Evolutionary conservation across 768 basidiomycete genomes (phyloP).

Genomic region (Boletellus ananas): DNA sequence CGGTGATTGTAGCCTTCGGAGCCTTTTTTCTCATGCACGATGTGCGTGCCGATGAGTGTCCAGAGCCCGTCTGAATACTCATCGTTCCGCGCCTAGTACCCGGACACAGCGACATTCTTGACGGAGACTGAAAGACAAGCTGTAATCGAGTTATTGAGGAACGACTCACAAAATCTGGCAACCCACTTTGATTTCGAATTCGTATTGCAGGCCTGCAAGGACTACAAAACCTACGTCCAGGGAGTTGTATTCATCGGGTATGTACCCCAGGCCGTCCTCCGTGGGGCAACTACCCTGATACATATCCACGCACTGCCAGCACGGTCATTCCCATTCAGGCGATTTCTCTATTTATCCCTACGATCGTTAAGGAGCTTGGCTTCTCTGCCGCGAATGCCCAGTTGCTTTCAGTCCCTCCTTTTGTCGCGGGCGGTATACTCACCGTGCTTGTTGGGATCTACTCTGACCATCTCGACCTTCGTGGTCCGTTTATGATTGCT

Average conservation of each 20-base stretch:
- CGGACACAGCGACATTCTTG: conserved; percentile 1
- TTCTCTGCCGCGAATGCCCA: not conserved
- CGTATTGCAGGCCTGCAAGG: not conserved
- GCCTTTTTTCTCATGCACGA: not conserved
- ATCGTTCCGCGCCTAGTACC: not conserved
- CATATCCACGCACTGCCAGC: not conserved
- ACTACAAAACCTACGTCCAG: conserved; percentile 3
- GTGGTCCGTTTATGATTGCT: not conserved
- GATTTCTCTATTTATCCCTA: not conserved
- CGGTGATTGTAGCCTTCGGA: not conserved
- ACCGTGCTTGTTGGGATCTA: not conserved
- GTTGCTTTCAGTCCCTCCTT: conserved; percentile 1
- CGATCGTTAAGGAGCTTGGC: conserved; percentile 1
- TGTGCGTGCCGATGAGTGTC: not conserved
- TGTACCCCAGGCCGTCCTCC: not conserved
- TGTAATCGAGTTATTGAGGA: not conserved
- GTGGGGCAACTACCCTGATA: not conserved
- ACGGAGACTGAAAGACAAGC: not conserved
- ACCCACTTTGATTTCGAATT: conserved; percentile 1
- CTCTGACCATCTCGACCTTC: not conserved
- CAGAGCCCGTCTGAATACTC: not conserved
- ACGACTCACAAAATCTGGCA: conserved; percentile 1
- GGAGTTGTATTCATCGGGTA: not conserved
- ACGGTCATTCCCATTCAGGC: not conserved
- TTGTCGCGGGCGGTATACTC: not conserved